Evolutionary conservation across 1,139 yeast species (phyloP), one percentile per base, ranked within the genome.

Genomic region (Hansenula lynferdii): DNA sequence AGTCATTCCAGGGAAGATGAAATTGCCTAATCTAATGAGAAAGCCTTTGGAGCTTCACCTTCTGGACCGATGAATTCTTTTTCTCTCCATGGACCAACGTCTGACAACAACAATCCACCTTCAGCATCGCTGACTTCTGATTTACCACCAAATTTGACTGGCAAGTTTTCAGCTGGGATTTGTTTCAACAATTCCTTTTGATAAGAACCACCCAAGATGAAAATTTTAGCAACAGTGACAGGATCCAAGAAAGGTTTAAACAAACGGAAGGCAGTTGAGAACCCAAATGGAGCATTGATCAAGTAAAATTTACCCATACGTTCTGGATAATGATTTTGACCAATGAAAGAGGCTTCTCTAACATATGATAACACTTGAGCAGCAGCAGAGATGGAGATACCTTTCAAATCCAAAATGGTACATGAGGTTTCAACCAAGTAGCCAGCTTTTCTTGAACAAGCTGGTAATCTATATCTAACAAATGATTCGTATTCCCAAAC

Each of bases 281-380:
- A 92, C 6, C 98, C 98, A 62, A 89, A 92, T 46, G 98, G 98
- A 2, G 98, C 96, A 61, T 92, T 92, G 66, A 92, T 86, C 57
- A 90, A 70, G 67, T 87, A 92, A 61, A 92, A 92, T 65, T 87
- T 89, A 57, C 98, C 97, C 97, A 92, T 90, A 67, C 98, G 84
- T 71, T 92, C 98, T n/a, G 98, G 98, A 63, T 92, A 92, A 65
- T 85, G 92, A 69, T 92, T 87, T 69, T 92, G 98, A 47, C 97
- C 97, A 57, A 92, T 87, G 54, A 75, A 70, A 17, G 96, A 85
- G 21, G 98, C 97, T 64, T 89, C 96, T 60, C 82, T 79, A 41
- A 92, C 95, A 64, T 90, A 92, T 20, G 83, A 72, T 53, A 89
- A 72, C 35, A 92, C 98, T 61, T 83, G 86, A 48, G 83, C 78